Evolutionary conservation across 352 stramenopile genomes (phyloP).

Genomic region (Globisporangium apiculatum): DNA sequence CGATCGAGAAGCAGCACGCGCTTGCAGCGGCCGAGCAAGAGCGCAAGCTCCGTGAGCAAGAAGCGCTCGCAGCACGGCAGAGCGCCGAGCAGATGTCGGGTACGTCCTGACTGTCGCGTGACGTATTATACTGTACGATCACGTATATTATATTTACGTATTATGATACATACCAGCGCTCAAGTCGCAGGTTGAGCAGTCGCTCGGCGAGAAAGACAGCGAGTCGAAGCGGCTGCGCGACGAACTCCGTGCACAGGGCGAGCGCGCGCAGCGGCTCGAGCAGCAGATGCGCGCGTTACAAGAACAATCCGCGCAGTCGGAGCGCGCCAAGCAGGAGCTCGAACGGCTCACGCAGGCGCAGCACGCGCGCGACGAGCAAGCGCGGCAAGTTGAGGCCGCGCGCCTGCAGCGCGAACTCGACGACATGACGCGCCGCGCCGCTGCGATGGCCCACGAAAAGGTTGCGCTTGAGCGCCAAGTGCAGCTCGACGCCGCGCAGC

Average conservation of each 20-base stretch:
- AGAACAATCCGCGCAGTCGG: constrained; percentile 24
- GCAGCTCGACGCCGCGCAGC: constrained; percentile 27
- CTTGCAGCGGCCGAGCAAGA: constrained; percentile 52
- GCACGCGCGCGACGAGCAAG: constrained; percentile 27
- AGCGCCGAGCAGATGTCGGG: constrained; percentile 62
- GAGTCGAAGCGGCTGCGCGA: constrained; percentile 66
- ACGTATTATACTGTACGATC: background rate
- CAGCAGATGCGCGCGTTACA: constrained; percentile 54
- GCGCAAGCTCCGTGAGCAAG: constrained; percentile 46
- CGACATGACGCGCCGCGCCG: constrained; percentile 38
- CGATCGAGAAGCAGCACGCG: constrained; percentile 59
- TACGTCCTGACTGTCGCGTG: constrained; percentile 14
- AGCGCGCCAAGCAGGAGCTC: constrained; percentile 39
- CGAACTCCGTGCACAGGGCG: constrained; percentile 50
- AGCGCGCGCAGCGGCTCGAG: constrained; percentile 44
- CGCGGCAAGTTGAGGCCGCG: constrained; percentile 31
- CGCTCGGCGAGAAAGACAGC: constrained; percentile 49
- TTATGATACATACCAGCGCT: constrained; percentile 19
- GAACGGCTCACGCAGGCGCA: constrained; percentile 18
- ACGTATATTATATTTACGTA: background rate
- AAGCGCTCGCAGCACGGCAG: constrained; percentile 32
- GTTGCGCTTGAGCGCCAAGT: constrained; percentile 27
- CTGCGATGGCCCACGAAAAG: constrained; percentile 31
- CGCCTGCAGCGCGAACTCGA: constrained; percentile 44
- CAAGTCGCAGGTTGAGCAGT: constrained; percentile 55